A percentile compares a stretch with the other conserved stretches of the same genome.
phyloP scores from a whole-genome alignment of 768 basidiomycete species.

The Boletales sp. region DNA sequence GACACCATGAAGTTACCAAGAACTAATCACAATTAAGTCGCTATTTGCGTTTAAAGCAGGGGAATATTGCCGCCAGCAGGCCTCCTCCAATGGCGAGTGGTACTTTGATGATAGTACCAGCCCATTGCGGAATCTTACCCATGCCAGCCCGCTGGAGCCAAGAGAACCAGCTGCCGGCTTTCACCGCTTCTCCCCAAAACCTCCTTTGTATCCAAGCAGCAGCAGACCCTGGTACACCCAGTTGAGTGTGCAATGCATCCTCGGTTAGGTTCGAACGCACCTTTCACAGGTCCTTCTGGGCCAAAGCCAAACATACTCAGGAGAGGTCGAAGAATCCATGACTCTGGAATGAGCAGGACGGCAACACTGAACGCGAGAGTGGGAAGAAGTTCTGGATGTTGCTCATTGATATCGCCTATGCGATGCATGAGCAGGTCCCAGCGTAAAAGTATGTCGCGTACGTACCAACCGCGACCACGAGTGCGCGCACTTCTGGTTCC shows the following conservation, averaged over 20 bases:
- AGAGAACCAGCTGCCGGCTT: slow-evolving; percentile 11
- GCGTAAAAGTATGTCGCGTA: not conserved
- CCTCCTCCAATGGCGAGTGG: not conserved
- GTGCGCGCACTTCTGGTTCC: slow-evolving; percentile 4
- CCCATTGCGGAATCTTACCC: slow-evolving; percentile 7
- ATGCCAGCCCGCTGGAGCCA: slow-evolving; percentile 14
- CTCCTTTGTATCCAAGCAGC: slow-evolving; percentile 9
- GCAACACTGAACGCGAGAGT: slow-evolving; percentile 1
- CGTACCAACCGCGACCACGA: slow-evolving; percentile 10
- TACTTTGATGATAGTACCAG: not conserved
- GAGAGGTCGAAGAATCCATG: slow-evolving; percentile 14
- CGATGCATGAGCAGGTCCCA: not conserved
- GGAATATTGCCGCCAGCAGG: not conserved
- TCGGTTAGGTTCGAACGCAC: not conserved
- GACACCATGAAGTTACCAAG: not conserved
- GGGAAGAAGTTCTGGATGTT: slow-evolving; percentile 5
- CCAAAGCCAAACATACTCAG: slow-evolving; percentile 14
- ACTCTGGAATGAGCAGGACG: slow-evolving; percentile 8
- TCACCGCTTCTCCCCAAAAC: slow-evolving; percentile 6
- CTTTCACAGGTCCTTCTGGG: slow-evolving; percentile 11
- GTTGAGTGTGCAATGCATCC: not conserved
- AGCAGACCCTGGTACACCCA: slow-evolving; percentile 5
- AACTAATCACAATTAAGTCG: too few relatives aligned
- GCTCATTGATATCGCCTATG: slow-evolving; percentile 13
- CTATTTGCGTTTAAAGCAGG: not conserved